A percentile compares a stretch with the other conserved stretches of the same genome.
phyloP scores from a whole-genome alignment of 139 green algal genomes.

The Chlorella ohadii region DNA sequence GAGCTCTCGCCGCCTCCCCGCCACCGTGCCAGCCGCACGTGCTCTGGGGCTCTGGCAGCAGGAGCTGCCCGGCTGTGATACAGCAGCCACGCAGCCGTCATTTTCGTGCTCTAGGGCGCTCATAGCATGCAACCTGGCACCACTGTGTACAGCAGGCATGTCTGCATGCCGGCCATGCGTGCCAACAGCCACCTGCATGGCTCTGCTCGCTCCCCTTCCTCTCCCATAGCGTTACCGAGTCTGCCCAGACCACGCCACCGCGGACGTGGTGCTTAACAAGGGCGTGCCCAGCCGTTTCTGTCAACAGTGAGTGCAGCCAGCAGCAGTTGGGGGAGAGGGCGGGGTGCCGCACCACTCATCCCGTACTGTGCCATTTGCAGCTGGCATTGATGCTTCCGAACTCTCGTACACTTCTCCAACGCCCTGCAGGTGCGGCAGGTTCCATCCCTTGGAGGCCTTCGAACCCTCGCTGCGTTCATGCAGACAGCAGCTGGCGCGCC shows the following conservation, averaged over 20 bases:
- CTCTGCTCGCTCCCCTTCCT: not conserved
- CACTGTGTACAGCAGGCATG: too few relatives aligned
- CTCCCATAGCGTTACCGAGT: not conserved
- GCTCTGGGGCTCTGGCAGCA: too few relatives aligned
- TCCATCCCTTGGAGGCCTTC: not conserved
- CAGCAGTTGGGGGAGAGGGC: too few relatives aligned
- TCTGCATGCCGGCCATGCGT: too few relatives aligned
- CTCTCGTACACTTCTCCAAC: not conserved
- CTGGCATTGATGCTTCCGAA: too few relatives aligned
- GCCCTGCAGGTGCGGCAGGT: not conserved
- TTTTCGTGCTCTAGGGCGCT: too few relatives aligned
- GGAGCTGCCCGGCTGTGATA: too few relatives aligned
- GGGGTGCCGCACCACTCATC: too few relatives aligned
- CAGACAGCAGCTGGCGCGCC: not conserved
- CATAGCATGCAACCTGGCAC: too few relatives aligned
- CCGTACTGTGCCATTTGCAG: not conserved
- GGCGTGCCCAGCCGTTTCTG: constrained; percentile 3
- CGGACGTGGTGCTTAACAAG: not conserved
- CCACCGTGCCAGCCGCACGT: not conserved
- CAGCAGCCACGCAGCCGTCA: too few relatives aligned
- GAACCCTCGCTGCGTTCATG: not conserved
- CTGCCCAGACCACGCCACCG: not conserved
- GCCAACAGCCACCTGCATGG: too few relatives aligned
- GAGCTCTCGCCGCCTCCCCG: not conserved
- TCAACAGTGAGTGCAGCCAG: not conserved